These are phyloP conservation scores for Urochloa ruziziensis DNA, from an alignment of 176 grass and related monocot genomes.

Conservation along the genomic window DNA sequence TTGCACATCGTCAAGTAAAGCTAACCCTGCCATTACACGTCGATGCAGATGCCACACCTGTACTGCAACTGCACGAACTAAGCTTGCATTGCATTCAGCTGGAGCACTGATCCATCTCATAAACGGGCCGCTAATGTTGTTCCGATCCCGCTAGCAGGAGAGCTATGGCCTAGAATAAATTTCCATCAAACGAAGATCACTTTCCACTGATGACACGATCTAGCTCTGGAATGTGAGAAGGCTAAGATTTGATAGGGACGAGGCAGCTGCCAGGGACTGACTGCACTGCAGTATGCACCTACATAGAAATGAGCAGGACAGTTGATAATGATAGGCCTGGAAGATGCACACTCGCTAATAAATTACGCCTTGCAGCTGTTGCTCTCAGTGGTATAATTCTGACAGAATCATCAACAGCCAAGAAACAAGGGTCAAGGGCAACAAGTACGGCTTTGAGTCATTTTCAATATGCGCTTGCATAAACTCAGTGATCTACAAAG, in stretches of 20 bases:
- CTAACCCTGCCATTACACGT: neutral
- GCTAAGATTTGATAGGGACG: neutral
- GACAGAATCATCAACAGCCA: no score
- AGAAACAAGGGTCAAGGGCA: no score
- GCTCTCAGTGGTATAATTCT: no score
- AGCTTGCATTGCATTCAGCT: neutral
- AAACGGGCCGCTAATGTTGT: conserved; percentile 5
- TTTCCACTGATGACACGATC: neutral
- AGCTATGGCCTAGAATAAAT: neutral
- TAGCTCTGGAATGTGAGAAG: neutral
- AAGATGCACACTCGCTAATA: neutral
- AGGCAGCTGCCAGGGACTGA: neutral
- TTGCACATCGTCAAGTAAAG: no score
- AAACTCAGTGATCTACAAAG: no score
- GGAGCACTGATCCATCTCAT: neutral
- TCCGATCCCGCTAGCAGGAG: neutral
- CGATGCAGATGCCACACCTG: neutral
- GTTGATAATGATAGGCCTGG: neutral
- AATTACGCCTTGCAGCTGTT: no score
- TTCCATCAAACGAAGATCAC: neutral
- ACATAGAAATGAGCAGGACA: no score
- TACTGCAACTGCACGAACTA: neutral
- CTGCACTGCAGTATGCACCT: neutral
- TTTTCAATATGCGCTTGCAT: no score
- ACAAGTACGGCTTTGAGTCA: no score